A percentile compares a stretch with the other conserved stretches of the same genome.
Conservation (phyloP, 2,329 filamentous ascomycete genomes). For the Metarhizium humberi region DNA sequence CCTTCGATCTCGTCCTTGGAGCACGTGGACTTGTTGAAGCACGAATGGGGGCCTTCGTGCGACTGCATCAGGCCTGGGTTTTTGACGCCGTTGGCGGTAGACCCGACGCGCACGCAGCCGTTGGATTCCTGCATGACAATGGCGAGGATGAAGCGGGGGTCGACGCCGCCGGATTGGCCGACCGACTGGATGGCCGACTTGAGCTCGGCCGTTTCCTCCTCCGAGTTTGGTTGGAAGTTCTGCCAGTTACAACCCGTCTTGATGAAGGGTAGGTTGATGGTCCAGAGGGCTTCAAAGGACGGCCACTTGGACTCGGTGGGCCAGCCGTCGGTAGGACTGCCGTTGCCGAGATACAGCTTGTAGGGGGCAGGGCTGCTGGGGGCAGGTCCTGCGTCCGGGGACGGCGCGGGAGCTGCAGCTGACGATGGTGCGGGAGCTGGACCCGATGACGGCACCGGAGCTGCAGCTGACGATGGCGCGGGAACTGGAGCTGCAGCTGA, state of each 20-base stretch:
- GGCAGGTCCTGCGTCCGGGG: background rate
- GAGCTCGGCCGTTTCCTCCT: conserved; percentile 11
- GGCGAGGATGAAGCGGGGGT: conserved; percentile 32
- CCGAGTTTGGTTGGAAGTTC: conserved; percentile 10
- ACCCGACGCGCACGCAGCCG: conserved; percentile 32
- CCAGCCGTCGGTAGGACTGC: conserved; percentile 15
- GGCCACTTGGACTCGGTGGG: conserved; percentile 19
- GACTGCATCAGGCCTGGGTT: conserved; percentile 34
- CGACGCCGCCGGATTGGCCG: conserved; percentile 18
- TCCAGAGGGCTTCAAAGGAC: conserved; percentile 18
- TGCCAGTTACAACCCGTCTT: conserved; percentile 8
- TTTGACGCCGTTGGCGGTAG: conserved; percentile 28
- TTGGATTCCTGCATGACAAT: conserved; percentile 34
- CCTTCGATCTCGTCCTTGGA: conserved; percentile 14
- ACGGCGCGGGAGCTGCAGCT: background rate
- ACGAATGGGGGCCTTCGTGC: conserved; percentile 25
- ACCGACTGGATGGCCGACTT: conserved; percentile 22
- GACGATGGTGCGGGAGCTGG: too few relatives aligned
- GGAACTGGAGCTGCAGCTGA: too few relatives aligned
- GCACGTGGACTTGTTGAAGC: conserved; percentile 23
- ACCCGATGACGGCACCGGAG: too few relatives aligned
- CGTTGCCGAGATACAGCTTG: conserved; percentile 1
- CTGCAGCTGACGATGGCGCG: background rate
- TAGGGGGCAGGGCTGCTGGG: background rate
- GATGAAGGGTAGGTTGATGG: conserved; percentile 9